These are phyloP conservation scores for Amaranthus cruentus DNA, from an alignment of 148 eudicot genomes.

Conservation along the genomic window DNA sequence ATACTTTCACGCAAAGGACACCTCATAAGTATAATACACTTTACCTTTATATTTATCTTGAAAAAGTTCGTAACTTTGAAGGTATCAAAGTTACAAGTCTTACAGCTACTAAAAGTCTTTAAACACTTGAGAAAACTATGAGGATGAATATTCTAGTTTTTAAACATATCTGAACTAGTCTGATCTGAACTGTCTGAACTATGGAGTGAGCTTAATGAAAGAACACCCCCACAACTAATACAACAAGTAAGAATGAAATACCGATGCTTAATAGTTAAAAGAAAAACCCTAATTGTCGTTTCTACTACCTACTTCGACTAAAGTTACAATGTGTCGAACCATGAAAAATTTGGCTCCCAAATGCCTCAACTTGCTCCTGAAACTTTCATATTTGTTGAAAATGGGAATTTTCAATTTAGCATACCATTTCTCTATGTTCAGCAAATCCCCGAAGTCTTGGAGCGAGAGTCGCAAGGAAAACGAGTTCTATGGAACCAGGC, in stretches of 20 bases:
- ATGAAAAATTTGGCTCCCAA: constrained; percentile 2
- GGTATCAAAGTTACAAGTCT: too few relatives aligned
- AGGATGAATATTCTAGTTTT: too few relatives aligned
- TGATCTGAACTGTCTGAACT: too few relatives aligned
- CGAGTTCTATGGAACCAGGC: not conserved
- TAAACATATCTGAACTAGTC: too few relatives aligned
- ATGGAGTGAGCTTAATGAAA: constrained; percentile 9
- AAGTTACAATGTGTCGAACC: constrained; percentile 22
- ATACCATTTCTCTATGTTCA: not conserved
- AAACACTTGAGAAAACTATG: too few relatives aligned
- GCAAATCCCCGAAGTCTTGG: not conserved
- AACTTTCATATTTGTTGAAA: not conserved
- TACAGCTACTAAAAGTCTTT: too few relatives aligned
- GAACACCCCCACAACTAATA: not conserved
- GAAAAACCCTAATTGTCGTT: constrained; percentile 2
- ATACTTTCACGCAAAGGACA: too few relatives aligned
- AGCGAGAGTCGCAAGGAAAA: constrained; percentile 1
- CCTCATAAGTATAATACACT: too few relatives aligned
- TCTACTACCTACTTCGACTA: constrained; percentile 14
- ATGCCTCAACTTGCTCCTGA: constrained; percentile 2
- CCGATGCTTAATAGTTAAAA: not conserved
- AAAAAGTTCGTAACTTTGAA: too few relatives aligned
- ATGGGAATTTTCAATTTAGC: not conserved
- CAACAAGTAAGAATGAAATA: constrained; percentile 12
- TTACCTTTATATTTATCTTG: too few relatives aligned